Conservation (phyloP, 768 basidiomycete species). For the Russula lepida region DNA sequence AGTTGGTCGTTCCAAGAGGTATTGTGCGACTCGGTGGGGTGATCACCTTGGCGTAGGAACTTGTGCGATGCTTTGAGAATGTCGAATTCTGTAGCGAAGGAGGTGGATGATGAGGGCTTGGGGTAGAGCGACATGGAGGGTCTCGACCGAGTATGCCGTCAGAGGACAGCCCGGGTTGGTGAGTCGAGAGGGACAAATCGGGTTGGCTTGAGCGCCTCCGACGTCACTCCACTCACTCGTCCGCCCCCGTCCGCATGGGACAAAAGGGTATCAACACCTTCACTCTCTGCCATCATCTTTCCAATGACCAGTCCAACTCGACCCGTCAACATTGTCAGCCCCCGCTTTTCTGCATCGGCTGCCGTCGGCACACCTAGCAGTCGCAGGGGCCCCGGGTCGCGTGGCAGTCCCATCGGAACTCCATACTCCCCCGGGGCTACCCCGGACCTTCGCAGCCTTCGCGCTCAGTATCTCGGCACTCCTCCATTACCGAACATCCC, state of each 20-base stretch:
- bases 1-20: constrained; percentile 75
- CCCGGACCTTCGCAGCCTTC: constrained; percentile 55
- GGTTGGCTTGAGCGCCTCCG: background rate
- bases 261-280: background rate
- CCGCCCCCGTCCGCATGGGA: background rate
- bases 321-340: constrained; percentile 23
- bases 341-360: constrained; percentile 3
- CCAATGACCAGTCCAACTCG: constrained; percentile 20
- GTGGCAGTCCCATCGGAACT: constrained; percentile 23
- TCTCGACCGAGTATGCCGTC: constrained; percentile 8
- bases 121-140: background rate
- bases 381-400: constrained; percentile 3
- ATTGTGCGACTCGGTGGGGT: constrained; percentile 33
- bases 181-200: background rate
- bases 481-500: constrained; percentile 45
- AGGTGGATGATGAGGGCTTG: background rate
- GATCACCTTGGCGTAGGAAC: constrained; percentile 47
- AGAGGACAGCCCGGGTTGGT: background rate
- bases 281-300: background rate
- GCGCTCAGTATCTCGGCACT: constrained; percentile 56
- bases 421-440: constrained; percentile 53
- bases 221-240: background rate
- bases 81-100: constrained; percentile 51
- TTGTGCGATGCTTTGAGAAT: constrained; percentile 67
- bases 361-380: constrained; percentile 17